Conservation (phyloP, 1,284 basidiomycete genomes). For the Fistulinella cinereoalba region DNA sequence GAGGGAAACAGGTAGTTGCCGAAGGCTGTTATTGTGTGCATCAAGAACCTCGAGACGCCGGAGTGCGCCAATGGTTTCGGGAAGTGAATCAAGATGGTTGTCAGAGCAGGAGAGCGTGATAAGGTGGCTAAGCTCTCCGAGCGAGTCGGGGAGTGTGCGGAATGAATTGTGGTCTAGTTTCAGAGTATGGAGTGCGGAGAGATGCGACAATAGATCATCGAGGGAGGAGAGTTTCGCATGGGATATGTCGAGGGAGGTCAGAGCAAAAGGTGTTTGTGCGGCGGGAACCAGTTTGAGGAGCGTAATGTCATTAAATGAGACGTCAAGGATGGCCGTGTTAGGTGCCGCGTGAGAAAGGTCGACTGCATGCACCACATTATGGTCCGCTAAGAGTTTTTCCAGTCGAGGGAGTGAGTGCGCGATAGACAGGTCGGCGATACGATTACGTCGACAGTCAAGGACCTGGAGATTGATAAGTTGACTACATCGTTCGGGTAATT, state of each 20-base stretch:
- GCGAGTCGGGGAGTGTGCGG: conserved; percentile 76
- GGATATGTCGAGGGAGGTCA: conserved; percentile 86
- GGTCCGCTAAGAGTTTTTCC: conserved; percentile 69
- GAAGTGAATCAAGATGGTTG: conserved; percentile 82
- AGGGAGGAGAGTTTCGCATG: conserved; percentile 87
- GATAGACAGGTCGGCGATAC: conserved; percentile 70
- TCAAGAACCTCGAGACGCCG: conserved; percentile 78
- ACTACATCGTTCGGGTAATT: conserved; percentile 69
- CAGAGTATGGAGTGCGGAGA: conserved; percentile 71
- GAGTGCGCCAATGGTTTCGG: conserved; percentile 75
- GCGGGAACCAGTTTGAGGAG: conserved; percentile 68
- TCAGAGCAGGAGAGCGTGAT: conserved; percentile 83
- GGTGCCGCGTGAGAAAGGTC: conserved; percentile 69
- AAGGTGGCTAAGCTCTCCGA: conserved; percentile 74
- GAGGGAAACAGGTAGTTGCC: conserved; percentile 70
- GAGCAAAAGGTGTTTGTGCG: conserved; percentile 54
- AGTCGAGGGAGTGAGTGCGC: conserved; percentile 72
- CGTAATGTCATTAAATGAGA: conserved; percentile 82
- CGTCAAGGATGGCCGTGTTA: conserved; percentile 58
- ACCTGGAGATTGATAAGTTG: conserved; percentile 63
- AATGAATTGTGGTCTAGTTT: conserved; percentile 88
- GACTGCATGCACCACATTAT: conserved; percentile 79
- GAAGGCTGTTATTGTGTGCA: conserved; percentile 90
- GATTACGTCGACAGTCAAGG: conserved; percentile 84
- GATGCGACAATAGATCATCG: conserved; percentile 73